Base-by-base conservation (phyloP, 805 yeast genomes). In the Schizosaccharomyces japonicus region DNA sequence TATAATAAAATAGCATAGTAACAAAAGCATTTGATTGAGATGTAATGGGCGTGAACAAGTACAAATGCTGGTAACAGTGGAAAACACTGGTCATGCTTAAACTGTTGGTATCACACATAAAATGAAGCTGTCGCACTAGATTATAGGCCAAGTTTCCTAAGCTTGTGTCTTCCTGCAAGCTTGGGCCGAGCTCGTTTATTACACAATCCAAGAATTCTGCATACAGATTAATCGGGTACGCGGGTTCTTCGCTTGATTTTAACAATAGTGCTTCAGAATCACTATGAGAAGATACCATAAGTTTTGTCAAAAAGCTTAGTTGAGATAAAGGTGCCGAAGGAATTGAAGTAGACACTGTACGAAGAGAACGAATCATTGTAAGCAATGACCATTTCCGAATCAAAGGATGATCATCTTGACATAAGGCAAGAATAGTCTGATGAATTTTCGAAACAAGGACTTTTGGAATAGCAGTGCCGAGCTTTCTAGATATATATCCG, bases 141-240 rank as follows among this genome's bases (percentile, higher is more conserved):
- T 36, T 23, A n/a, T 19, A 36, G 3, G 42, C 42, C 13, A 36
- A 21, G n/a, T 36, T 13, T 13, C 27, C 17, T n/a, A 13, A n/a
- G n/a, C 11, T 19, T 7, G 42, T 8, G 26, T 36, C 23, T 3
- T 54, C 57, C n/a, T 56, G 60, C 2, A 66, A 51, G 49, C 66
- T 69, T 1, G 87, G 87, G 1, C 87, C 85, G 19, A 72, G 54
- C 36, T 67, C 65, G 50, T 68, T 69, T 21, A 75, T 61, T 4
- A 76, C 49, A 3, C 66, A 58, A 49, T 68, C 63, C 7, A 71
- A 50, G 6, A 72, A 62, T 44, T 67, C 65, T 0, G 68, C 64
- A 6, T 75, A 36, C 5, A 36, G 23, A 19, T 17, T 17, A 2
- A 27, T 19, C 2, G 42, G 42, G 23, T 19, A 36, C 3, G 23